A percentile compares a stretch with the other conserved stretches of the same genome.
phyloP scores from a whole-genome alignment of 176 grass and related monocot genomes.

The Pontederia crassipes region DNA sequence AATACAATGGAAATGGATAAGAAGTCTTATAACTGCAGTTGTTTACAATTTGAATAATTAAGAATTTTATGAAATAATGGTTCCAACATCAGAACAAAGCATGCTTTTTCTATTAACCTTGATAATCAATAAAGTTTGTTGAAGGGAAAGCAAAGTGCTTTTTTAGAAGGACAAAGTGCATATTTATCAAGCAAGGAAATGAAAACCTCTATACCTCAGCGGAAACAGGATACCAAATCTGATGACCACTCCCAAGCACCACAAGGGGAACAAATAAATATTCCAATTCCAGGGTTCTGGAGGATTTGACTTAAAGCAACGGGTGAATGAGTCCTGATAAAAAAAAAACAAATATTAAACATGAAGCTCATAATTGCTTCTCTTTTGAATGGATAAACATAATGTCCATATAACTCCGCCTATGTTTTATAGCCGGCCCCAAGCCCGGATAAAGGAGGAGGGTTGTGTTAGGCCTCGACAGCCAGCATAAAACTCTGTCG shows the following conservation, averaged over 20 bases:
- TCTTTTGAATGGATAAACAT: not conserved
- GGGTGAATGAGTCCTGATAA: slow-evolving; percentile 90
- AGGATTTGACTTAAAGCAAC: slow-evolving; percentile 98
- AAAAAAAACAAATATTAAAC: slow-evolving; percentile 7
- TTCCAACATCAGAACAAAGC: too few relatives aligned
- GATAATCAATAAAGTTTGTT: too few relatives aligned
- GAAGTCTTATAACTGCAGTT: too few relatives aligned
- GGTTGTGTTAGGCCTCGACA: too few relatives aligned
- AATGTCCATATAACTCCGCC: not conserved
- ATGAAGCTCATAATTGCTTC: not conserved
- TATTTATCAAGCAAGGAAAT: slow-evolving; percentile 4
- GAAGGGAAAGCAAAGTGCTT: not conserved
- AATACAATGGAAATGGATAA: too few relatives aligned
- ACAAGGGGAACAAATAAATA: slow-evolving; percentile 94
- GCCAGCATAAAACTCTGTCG: too few relatives aligned
- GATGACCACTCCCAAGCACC: slow-evolving; percentile 84
- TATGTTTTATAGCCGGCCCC: too few relatives aligned
- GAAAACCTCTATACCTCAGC: slow-evolving; percentile 37
- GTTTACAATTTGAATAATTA: too few relatives aligned
- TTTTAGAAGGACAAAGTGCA: not conserved
- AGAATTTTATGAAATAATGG: too few relatives aligned
- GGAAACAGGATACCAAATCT: slow-evolving; percentile 93
- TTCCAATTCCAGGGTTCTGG: slow-evolving; percentile 99
- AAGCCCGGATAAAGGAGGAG: too few relatives aligned
- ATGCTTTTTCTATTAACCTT: too few relatives aligned